Percentiles rank a stretch among this genome's conserved stretches.
Conservation (phyloP, 2,329 filamentous ascomycete species). For the Harringtonia aguacate region DNA sequence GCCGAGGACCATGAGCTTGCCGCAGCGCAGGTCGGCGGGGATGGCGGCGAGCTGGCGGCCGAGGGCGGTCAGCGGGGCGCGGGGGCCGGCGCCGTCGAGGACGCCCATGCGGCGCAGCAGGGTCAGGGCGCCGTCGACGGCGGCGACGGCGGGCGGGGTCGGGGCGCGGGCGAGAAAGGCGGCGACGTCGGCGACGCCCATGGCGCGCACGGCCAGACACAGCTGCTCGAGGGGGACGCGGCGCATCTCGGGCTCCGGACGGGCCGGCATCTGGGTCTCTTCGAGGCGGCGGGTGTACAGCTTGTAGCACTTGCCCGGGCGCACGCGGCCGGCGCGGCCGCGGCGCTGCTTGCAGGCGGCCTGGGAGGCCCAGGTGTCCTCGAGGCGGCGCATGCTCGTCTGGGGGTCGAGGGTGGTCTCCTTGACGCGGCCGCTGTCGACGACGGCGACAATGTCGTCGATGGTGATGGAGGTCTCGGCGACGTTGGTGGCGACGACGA, state of each 20-base stretch:
- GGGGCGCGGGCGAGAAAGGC: slow-evolving; percentile 76
- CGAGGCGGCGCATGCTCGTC: slow-evolving; percentile 88
- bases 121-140: slow-evolving; percentile 75
- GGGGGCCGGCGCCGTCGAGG: slow-evolving; percentile 55
- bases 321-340: slow-evolving; percentile 86
- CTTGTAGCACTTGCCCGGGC: slow-evolving; percentile 88
- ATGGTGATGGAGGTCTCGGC: slow-evolving; percentile 98
- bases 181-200: slow-evolving; percentile 78
- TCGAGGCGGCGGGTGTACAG: slow-evolving; percentile 84
- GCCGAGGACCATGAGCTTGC: slow-evolving; percentile 92
- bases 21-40: slow-evolving; percentile 82
- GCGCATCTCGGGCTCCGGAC: slow-evolving; percentile 88
- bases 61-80: slow-evolving; percentile 82
- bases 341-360: slow-evolving; percentile 91
- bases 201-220: slow-evolving; percentile 87
- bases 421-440: slow-evolving; percentile 91
- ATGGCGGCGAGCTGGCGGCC: slow-evolving; percentile 92
- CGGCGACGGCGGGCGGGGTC: slow-evolving; percentile 75
- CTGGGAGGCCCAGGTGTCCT: slow-evolving; percentile 89
- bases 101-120: slow-evolving; percentile 80
- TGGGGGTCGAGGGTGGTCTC: slow-evolving; percentile 89
- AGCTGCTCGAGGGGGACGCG: slow-evolving; percentile 89
- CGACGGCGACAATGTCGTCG: slow-evolving; percentile 90
- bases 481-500: slow-evolving; percentile 92
- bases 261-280: slow-evolving; percentile 60